Evolutionary conservation across 208 protist genomes (phyloP), one percentile per base, ranked within the genome.

Genomic region (Strigomonas oncopelti): DNA sequence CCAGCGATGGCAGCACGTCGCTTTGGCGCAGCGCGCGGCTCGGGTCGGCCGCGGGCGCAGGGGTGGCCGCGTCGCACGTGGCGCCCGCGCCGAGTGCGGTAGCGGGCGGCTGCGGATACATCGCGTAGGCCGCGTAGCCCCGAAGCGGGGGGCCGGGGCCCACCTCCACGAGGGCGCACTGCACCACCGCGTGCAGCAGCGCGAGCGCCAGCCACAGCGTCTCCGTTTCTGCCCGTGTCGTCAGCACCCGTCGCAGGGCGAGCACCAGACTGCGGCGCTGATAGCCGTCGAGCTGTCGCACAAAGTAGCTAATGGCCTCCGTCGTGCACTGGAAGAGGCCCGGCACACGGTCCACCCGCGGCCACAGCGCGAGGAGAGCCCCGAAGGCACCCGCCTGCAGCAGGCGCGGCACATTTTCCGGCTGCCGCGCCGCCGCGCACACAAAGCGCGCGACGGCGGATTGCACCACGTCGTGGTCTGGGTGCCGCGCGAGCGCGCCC

Each of bases 201-300:
- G 80, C 79, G 38, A 85, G 66, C n/a, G 67, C 38, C 11, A 83
- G 55, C 31, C 67, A 46, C 51, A 82, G 68, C 60, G 74, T 59
- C 46, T 74, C 73, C 25, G 77, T 57, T 55, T 84, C 77, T 9
- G 69, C 72, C 18, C 72, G 67, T 16, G 28, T 62, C 25, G 77
- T 64, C 29, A 93, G 71, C 22, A 83, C 36, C 2, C 74, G 45
- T 22, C 75, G 78, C 61, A 91, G 46, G 13, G 71, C 58, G n/a
- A 81, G 67, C 5, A 81, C 61, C 34, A 90, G 75, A 9, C 78
- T 71, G 1, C 84, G 81, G 5, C 68, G 69, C 67, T 93, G 88
- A n/a, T 80, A 73, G 29, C 60, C 59, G 64, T 93, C 84, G 9
- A 91, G 66, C 13, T 77, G 24, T 5, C 84, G 69, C 11, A 78